A percentile compares a stretch with the other conserved stretches of the same genome.
Evolutionary conservation across 1,139 yeast species (phyloP).

Genomic region (Debaryomyces sp.): DNA sequence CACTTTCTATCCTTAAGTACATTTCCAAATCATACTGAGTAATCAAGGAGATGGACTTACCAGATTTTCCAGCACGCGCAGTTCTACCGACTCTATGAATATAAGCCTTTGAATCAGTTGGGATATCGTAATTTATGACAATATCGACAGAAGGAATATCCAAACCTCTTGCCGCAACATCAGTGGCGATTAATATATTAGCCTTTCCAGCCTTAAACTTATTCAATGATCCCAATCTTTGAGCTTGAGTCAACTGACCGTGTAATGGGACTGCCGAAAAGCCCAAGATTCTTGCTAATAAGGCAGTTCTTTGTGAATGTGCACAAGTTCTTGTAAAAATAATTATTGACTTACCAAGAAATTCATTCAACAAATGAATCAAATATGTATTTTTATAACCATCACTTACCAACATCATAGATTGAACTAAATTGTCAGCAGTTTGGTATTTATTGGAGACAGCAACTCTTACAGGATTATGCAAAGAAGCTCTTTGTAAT

Average conservation of each 20-base stretch:
- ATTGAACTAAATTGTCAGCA: slow-evolving; percentile 88
- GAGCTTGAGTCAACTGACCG: slow-evolving; percentile 91
- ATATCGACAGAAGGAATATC: slow-evolving; percentile 95
- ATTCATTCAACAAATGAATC: slow-evolving; percentile 79
- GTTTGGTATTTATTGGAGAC: slow-evolving; percentile 90
- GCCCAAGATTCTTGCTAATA: slow-evolving; percentile 78
- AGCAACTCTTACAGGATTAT: slow-evolving; percentile 88
- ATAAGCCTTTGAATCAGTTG: slow-evolving; percentile 97
- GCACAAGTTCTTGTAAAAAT: slow-evolving; percentile 95
- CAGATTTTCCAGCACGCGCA: slow-evolving; percentile 96
- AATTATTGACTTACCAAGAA: slow-evolving; percentile 83
- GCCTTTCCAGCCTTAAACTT: slow-evolving; percentile 87
- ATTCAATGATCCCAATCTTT: slow-evolving; percentile 89
- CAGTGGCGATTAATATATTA: slow-evolving; percentile 89
- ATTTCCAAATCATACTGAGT: slow-evolving; percentile 94
- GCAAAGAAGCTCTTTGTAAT: slow-evolving; percentile 87
- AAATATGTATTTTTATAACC: slow-evolving; percentile 89
- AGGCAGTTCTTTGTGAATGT: slow-evolving; percentile 88
- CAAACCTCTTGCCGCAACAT: slow-evolving; percentile 97
- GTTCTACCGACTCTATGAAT: slow-evolving; percentile 98
- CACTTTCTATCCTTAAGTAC: slow-evolving; percentile 85
- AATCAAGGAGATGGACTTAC: slow-evolving; percentile 87
- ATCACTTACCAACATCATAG: slow-evolving; percentile 88
- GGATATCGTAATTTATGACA: slow-evolving; percentile 92
- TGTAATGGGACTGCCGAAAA: slow-evolving; percentile 92